These are phyloP conservation scores for Suillus sp. DNA, from an alignment of 768 basidiomycete genomes.

Conservation along the genomic window DNA sequence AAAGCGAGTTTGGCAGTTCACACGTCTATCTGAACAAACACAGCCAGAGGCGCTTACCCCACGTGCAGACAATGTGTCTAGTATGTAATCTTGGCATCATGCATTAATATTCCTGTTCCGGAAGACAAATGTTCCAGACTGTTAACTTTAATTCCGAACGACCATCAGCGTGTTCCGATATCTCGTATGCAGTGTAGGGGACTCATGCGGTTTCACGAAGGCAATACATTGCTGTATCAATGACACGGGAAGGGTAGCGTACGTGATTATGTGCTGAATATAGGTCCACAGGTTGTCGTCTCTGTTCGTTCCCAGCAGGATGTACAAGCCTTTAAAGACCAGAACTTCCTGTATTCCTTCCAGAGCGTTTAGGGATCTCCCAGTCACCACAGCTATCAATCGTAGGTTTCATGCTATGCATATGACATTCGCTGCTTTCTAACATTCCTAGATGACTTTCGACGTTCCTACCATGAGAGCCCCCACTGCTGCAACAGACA, in stretches of 20 bases:
- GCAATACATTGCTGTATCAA: constrained; percentile 3
- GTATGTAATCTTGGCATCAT: background rate
- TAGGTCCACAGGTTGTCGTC: background rate
- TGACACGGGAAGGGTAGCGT: background rate
- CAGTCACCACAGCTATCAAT: background rate
- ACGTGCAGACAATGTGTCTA: background rate
- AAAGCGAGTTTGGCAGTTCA: background rate
- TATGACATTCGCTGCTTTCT: background rate
- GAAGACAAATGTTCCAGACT: background rate
- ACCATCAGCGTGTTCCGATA: background rate
- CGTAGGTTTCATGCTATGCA: background rate
- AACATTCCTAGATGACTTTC: background rate
- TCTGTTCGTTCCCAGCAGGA: background rate
- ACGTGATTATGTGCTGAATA: background rate
- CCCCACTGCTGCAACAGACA: background rate
- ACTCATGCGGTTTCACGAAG: background rate
- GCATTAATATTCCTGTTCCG: background rate
- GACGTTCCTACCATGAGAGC: background rate
- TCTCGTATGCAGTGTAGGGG: background rate
- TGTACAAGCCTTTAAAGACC: background rate
- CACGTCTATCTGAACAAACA: background rate
- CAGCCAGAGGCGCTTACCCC: background rate
- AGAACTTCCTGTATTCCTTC: background rate
- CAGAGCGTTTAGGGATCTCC: background rate
- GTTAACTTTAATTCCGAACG: background rate